Conservation (phyloP, 2,329 filamentous ascomycete genomes). For the Penicillium thymicola region DNA sequence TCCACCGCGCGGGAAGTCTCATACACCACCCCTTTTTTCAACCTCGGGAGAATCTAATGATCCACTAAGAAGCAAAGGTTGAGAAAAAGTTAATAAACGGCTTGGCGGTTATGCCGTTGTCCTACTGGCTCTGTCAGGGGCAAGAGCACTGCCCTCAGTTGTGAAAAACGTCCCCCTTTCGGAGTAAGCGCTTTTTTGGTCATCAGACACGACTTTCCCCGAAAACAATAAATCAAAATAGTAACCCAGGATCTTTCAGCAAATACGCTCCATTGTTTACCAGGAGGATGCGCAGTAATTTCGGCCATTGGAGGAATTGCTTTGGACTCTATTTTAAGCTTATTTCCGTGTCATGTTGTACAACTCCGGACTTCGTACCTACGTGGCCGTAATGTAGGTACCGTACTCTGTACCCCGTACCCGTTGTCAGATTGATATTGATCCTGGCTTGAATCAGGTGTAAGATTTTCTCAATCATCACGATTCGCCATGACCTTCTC, state of each 20-base stretch:
- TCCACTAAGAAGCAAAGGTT: constrained; percentile 1
- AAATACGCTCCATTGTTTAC: neutral
- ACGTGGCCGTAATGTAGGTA: neutral
- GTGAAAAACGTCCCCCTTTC: neutral
- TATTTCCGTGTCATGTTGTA: neutral
- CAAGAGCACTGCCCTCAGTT: neutral
- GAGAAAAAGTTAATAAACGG: neutral
- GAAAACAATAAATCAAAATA: neutral
- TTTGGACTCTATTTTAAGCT: neutral
- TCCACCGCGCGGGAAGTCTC: neutral
- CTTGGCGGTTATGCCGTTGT: neutral
- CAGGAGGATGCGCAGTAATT: neutral
- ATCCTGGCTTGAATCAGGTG: neutral
- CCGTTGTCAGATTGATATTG: neutral
- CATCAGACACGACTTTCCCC: neutral
- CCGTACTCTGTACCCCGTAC: neutral
- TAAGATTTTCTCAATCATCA: neutral
- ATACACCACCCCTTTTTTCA: neutral
- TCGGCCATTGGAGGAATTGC: neutral
- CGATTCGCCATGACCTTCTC: neutral
- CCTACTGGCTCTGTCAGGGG: neutral
- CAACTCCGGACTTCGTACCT: neutral
- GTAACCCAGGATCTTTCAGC: neutral
- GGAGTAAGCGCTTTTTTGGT: neutral
- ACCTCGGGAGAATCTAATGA: neutral